Conservation (phyloP, 1,139 yeast species). For the Meyerozyma athensensis region DNA sequence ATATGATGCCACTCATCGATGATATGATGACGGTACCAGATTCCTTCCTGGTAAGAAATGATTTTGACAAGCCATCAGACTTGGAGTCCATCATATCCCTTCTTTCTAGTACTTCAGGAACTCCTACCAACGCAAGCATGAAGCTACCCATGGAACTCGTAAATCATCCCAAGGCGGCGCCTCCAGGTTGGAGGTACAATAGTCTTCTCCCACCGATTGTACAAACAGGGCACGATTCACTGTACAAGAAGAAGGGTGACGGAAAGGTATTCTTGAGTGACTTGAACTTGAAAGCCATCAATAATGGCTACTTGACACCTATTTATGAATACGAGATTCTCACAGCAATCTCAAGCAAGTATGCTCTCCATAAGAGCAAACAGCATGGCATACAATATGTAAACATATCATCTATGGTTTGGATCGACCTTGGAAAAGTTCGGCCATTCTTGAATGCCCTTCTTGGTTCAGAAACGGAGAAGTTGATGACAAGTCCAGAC, state of each 20-base stretch:
- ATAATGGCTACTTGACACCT: slow-evolving; percentile 26
- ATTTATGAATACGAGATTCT: slow-evolving; percentile 38
- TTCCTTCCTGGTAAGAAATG: slow-evolving; percentile 6
- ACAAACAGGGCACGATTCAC: slow-evolving; percentile 20
- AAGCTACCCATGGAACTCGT: slow-evolving; percentile 24
- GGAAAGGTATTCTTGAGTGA: slow-evolving; percentile 40
- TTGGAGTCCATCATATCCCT: not conserved
- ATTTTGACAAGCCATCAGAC: slow-evolving; percentile 6
- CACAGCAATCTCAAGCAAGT: slow-evolving; percentile 14
- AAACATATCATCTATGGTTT: slow-evolving; percentile 44
- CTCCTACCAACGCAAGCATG: slow-evolving; percentile 6
- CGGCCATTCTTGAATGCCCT: slow-evolving; percentile 22
- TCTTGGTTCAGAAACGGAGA: slow-evolving; percentile 5
- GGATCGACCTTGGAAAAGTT: slow-evolving; percentile 45
- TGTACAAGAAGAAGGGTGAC: slow-evolving; percentile 17
- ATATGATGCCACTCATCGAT: slow-evolving; percentile 21
- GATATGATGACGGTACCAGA: slow-evolving; percentile 15
- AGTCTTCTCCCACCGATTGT: slow-evolving; percentile 38
- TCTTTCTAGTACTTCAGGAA: not conserved
- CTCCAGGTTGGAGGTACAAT: slow-evolving; percentile 29
- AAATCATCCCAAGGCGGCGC: slow-evolving; percentile 26
- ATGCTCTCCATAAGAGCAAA: not conserved
- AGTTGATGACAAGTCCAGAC: not conserved
- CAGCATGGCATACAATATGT: slow-evolving; percentile 24
- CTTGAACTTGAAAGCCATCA: slow-evolving; percentile 36